phyloP scores from a whole-genome alignment of 352 stramenopile species.

The Phytophthora fragariaefolia region DNA sequence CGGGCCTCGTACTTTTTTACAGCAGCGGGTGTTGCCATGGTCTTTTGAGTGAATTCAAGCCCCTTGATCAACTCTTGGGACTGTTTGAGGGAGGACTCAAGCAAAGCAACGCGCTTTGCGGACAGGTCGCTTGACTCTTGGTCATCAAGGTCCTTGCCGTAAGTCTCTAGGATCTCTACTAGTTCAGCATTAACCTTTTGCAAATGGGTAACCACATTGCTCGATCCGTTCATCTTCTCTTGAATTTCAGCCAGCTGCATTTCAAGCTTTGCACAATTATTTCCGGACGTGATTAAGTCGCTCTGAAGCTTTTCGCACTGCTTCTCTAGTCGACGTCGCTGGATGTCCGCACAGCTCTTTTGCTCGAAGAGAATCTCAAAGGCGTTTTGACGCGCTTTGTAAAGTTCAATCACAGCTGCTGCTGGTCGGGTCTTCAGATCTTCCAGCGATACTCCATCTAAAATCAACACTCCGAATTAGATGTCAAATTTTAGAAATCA shows the following conservation, averaged over 20 bases:
- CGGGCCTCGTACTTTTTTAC: slow-evolving; percentile 57
- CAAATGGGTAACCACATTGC: slow-evolving; percentile 51
- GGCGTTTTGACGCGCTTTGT: slow-evolving; percentile 61
- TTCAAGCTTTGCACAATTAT: slow-evolving; percentile 57
- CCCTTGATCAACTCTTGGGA: slow-evolving; percentile 55
- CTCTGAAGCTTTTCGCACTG: slow-evolving; percentile 60
- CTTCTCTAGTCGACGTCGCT: slow-evolving; percentile 54
- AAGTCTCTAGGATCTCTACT: slow-evolving; percentile 68
- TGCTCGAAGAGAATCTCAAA: slow-evolving; percentile 69
- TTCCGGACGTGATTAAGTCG: slow-evolving; percentile 50
- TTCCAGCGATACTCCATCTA: slow-evolving; percentile 50
- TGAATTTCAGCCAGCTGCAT: slow-evolving; percentile 53
- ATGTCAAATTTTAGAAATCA: not conserved
- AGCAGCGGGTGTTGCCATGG: slow-evolving; percentile 45
- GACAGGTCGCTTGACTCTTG: slow-evolving; percentile 32
- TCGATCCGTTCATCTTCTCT: slow-evolving; percentile 45
- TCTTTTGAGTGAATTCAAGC: slow-evolving; percentile 44
- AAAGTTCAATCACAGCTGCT: slow-evolving; percentile 57
- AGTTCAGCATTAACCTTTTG: slow-evolving; percentile 66
- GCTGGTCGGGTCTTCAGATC: slow-evolving; percentile 52
- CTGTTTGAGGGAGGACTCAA: slow-evolving; percentile 60
- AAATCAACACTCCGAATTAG: slow-evolving; percentile 16
- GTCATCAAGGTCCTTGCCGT: slow-evolving; percentile 59
- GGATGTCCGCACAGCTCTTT: slow-evolving; percentile 58
- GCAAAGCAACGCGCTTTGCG: slow-evolving; percentile 42